phyloP scores from a whole-genome alignment of 495 filamentous ascomycete genomes.

The Hyaloscypha finlandica region DNA sequence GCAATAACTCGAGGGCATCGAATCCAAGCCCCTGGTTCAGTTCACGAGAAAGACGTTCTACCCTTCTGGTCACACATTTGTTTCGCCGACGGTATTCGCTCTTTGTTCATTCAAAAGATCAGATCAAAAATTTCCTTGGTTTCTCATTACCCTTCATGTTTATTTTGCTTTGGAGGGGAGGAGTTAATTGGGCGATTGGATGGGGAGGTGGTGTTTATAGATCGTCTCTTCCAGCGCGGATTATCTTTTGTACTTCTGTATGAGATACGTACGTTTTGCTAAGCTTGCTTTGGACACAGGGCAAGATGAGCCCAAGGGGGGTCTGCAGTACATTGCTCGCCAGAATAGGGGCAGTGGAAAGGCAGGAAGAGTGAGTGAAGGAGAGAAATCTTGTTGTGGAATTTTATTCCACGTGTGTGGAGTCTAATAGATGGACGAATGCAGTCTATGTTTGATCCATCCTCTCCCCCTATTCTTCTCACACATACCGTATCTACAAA shows the following conservation, averaged over 20 bases:
- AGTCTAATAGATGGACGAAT: not conserved
- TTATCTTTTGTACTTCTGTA: not conserved
- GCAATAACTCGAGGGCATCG: not conserved
- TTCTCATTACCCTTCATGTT: not conserved
- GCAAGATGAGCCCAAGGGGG: not conserved
- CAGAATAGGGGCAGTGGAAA: not conserved
- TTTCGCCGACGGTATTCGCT: conserved; percentile 5
- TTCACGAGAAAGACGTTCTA: conserved; percentile 5
- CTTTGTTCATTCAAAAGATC: not conserved
- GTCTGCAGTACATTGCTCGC: not conserved
- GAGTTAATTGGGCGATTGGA: not conserved
- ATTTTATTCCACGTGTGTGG: not conserved
- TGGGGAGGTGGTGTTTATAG: not conserved
- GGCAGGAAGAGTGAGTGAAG: not conserved
- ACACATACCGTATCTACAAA: too few species aligned
- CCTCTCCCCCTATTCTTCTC: not conserved
- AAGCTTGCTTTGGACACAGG: not conserved
- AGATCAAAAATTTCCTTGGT: conserved; percentile 11
- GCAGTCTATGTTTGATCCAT: not conserved
- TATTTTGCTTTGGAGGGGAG: not conserved
- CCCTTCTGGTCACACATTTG: conserved; percentile 15
- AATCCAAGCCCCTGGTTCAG: not conserved
- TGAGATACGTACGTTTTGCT: not conserved
- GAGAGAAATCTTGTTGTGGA: not conserved
- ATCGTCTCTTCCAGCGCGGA: not conserved